These are phyloP conservation scores for Sonneratia caseolaris DNA, from an alignment of 345 rosid genomes.

Conservation along the genomic window DNA sequence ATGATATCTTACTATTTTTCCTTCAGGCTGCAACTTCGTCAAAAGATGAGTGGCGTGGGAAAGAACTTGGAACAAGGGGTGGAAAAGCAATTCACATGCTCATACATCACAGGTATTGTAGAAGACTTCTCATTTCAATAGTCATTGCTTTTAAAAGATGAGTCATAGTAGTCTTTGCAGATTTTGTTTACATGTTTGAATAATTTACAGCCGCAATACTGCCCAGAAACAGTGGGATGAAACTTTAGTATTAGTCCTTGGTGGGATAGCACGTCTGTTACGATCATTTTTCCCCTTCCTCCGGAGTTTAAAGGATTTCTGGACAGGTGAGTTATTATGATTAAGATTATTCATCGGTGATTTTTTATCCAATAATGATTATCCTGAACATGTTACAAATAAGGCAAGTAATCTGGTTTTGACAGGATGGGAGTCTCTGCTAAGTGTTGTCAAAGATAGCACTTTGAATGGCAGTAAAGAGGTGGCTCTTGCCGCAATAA, in stretches of 20 bases:
- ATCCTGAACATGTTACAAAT: background rate
- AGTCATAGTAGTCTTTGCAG: slow-evolving; percentile 3
- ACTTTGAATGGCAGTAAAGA: slow-evolving; percentile 82
- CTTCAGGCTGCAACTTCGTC: slow-evolving; percentile 94
- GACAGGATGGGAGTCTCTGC: slow-evolving; percentile 92
- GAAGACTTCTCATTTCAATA: slow-evolving; percentile 1
- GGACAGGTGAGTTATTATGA: slow-evolving; percentile 53
- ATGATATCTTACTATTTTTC: slow-evolving; percentile 1
- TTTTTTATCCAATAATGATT: background rate
- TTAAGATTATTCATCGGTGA: background rate
- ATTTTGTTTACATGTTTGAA: slow-evolving; percentile 11
- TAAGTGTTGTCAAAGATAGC: slow-evolving; percentile 63
- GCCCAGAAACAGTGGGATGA: slow-evolving; percentile 99
- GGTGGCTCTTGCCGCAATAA: slow-evolving; percentile 86
- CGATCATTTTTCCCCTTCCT: slow-evolving; percentile 93
- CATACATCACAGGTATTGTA: slow-evolving; percentile 82
- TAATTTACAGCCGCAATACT: slow-evolving; percentile 75
- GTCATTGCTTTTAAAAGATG: background rate
- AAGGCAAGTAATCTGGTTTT: background rate
- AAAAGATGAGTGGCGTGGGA: slow-evolving; percentile 97
- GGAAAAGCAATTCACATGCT: slow-evolving; percentile 98
- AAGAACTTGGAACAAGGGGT: slow-evolving; percentile 88
- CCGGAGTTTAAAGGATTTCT: slow-evolving; percentile 59
- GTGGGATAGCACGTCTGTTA: slow-evolving; percentile 87
- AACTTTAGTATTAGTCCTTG: slow-evolving; percentile 85